These are phyloP conservation scores for Blastocystis sp. DNA, from an alignment of 352 stramenopile genomes.

Conservation along the genomic window DNA sequence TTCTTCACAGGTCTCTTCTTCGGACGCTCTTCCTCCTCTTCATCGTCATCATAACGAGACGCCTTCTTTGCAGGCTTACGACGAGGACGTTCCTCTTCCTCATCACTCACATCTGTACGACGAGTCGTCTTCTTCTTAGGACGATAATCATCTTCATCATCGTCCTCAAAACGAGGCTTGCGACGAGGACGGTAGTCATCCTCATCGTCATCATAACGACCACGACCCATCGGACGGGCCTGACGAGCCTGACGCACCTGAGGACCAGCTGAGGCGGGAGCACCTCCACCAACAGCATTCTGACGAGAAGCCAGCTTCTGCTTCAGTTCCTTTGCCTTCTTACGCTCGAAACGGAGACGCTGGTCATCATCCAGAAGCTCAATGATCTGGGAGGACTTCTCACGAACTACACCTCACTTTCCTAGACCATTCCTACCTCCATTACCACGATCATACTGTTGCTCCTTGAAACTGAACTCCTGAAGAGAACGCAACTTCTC, in stretches of 20 bases:
- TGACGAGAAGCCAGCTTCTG: conserved; percentile 67
- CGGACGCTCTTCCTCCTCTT: neutral
- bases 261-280: conserved; percentile 16
- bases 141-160: conserved; percentile 16
- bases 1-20: too few relatives aligned
- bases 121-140: neutral
- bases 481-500: conserved; percentile 76
- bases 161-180: conserved; percentile 13
- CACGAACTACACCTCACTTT: conserved; percentile 68
- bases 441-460: conserved; percentile 74
- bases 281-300: conserved; percentile 21
- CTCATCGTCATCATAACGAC: conserved; percentile 15
- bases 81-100: neutral
- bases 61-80: conserved; percentile 14
- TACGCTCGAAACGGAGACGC: conserved; percentile 76
- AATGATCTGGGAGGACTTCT: conserved; percentile 79
- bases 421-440: conserved; percentile 63
- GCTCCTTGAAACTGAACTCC: conserved; percentile 80
- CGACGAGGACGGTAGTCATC: conserved; percentile 11
- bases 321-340: too few relatives aligned
- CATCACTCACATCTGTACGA: neutral
- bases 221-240: neutral
- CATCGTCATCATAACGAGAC: neutral
- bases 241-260: neutral
- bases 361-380: conserved; percentile 80